A percentile compares a stretch with the other conserved stretches of the same genome.
These are phyloP conservation scores for Spirogloea muscicola DNA, from an alignment of 139 green algal species.

Conservation along the genomic window DNA sequence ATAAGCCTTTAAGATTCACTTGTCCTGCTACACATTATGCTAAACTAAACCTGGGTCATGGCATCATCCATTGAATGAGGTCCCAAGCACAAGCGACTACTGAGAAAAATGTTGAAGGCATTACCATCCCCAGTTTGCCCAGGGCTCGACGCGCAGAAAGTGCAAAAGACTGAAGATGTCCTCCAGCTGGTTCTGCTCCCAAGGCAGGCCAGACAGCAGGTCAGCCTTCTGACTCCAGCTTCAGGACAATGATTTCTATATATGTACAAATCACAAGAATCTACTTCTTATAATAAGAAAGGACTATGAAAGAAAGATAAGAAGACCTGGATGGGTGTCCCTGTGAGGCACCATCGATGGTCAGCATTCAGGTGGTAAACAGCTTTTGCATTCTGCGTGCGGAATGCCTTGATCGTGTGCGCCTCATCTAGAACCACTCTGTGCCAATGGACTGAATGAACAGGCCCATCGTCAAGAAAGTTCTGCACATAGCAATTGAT, in stretches of 20 bases:
- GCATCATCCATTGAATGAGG: too few species aligned
- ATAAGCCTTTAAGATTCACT: too few species aligned
- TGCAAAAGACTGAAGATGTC: constrained; percentile 85
- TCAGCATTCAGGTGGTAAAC: constrained; percentile 26
- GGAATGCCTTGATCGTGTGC: constrained; percentile 82
- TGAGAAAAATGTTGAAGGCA: too few species aligned
- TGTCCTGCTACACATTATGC: too few species aligned
- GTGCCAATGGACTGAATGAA: constrained; percentile 40
- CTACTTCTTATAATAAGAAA: not conserved
- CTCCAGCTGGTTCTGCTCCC: constrained; percentile 74
- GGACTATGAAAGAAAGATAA: not conserved
- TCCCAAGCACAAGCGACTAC: too few species aligned
- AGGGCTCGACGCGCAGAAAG: constrained; percentile 59
- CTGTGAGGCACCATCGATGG: constrained; percentile 81
- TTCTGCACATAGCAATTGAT: too few species aligned
- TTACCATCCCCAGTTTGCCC: constrained; percentile 47
- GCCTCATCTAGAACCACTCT: constrained; percentile 89
- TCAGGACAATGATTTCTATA: too few species aligned
- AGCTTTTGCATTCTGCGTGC: constrained; percentile 62
- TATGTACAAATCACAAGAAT: too few species aligned
- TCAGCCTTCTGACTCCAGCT: too few species aligned
- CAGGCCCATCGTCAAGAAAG: constrained; percentile 11
- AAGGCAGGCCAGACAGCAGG: too few species aligned
- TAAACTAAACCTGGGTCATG: too few species aligned
- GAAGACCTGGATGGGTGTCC: constrained; percentile 70